Evolutionary conservation across 768 basidiomycete species (phyloP), one percentile per base, ranked within the genome.

Genomic region (Tricholoma bakamatsutake): DNA sequence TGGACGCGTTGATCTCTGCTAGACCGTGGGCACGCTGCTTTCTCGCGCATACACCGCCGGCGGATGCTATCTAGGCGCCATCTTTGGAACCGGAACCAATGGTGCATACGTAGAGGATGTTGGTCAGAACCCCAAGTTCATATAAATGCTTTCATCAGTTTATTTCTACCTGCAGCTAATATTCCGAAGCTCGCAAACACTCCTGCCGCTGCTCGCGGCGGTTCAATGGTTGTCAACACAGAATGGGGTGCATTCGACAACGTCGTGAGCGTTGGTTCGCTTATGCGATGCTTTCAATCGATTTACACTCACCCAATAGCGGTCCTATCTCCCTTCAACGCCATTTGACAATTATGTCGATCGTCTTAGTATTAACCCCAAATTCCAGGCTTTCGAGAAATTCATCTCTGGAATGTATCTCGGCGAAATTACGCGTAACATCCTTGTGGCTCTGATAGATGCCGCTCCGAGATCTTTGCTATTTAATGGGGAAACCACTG

Each of bases 201-300:
- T 42, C 74, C 82, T 24, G 82, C 79, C 5, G 80, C 76, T 9
- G 73, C 77, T 8, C 75, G 80, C 31, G 87, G 84, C 4, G 89
- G 85, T 17, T 72, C 80, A 60, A 99, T 99, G 97, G 81, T 98
- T 54, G 83, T 98, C 55, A 99, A 99, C 73, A 91, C 91, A 6
- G 97, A 98, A 73, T 98, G 96, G 97, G 97, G 97, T 58, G 97
- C 84, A 24, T 97, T 98, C 73, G 91, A 99, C 71, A 98, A 97
- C 71, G 80, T 85, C 50, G 93, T 93, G 67, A 62, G 84, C 71
- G 18, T n/a, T 43, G 6, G 47, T 18, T 31, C 27, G 18, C 18
- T 45, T 50, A 10, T 5, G 31, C 1, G 35, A 35, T 24, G 21
- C 33, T n/a, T 35, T 17, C 50, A 33, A 9, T 24, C 2, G 18